Evolutionary conservation across 176 grass and related monocot genomes (phyloP).

Genomic region (Triticum monococcum): DNA sequence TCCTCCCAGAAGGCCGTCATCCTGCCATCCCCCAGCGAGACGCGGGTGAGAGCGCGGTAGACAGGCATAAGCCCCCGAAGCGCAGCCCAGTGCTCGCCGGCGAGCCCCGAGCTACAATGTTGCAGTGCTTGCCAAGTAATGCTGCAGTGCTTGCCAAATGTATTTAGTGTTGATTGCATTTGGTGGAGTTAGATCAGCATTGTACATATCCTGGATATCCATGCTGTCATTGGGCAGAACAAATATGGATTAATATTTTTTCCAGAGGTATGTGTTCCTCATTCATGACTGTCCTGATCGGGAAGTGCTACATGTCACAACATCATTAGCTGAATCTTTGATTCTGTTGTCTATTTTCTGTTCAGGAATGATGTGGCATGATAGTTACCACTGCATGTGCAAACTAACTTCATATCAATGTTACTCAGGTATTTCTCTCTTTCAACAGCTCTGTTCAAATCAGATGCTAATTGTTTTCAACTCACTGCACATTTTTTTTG

Average conservation of each 20-base stretch:
- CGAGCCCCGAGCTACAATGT: no score
- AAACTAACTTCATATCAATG: neutral
- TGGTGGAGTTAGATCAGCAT: neutral
- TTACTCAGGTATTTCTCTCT: constrained; percentile 33
- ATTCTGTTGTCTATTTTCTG: neutral
- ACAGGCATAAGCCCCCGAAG: no score
- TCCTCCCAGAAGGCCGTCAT: no score
- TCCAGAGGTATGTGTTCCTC: constrained; percentile 6
- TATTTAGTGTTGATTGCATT: neutral
- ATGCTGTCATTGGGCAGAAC: neutral
- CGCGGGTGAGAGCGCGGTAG: no score
- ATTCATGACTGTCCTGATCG: neutral
- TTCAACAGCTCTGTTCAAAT: neutral
- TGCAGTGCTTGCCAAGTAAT: no score
- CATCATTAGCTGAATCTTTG: neutral
- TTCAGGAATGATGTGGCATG: neutral
- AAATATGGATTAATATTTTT: neutral
- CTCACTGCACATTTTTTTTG: neutral
- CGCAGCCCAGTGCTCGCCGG: no score
- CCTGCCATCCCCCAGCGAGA: no score
- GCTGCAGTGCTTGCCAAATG: neutral
- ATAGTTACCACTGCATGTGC: neutral
- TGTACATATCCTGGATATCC: neutral
- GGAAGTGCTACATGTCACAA: neutral
- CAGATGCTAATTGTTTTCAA: neutral